Base-by-base conservation (phyloP, 2,329 filamentous ascomycete genomes). In the Emmonsiellopsis sp. region DNA sequence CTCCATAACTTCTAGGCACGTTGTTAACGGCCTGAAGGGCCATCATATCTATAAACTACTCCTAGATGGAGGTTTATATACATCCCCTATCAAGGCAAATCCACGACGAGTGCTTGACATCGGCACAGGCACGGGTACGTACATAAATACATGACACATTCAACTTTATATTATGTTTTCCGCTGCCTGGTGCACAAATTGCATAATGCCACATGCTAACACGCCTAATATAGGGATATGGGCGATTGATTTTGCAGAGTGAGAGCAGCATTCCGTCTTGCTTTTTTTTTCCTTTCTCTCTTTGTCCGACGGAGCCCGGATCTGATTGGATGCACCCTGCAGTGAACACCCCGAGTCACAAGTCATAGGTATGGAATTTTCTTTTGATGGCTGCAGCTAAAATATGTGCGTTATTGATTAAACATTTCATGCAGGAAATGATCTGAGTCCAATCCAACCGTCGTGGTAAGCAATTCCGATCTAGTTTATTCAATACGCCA, bases 181-280 rank as follows among this genome's bases (percentile, higher is more conserved):
- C 21, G 21, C 21, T 27, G 21, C 21, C 21, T 5, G 21, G 21
- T 27, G 21, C 21, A 27, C 21, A 27, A 27, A 27, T 5, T 27
- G 21, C 21, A 27, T 27, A 27, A 27, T 27, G 21, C 21, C 21
- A 27, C 21, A 27, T 27, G 60, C 1, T 56, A 58, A 32, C 61
- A 36, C 58, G 13, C 58, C 62, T 39, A 21, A 36, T 17, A 52
- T 33, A 33, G 50, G 71, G 2, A 70, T 71, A 31, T 74, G 70
- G 70, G 70, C 70, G 6, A 67, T 73, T 39, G 68, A 73, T 34
- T 67, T 72, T 46, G 71, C 70, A 14, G 70, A 72, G 58, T 53
- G 34, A 52, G 50, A 9, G 5, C 8, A n/a, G 6, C 37, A 11
- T 36, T 40, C 44, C 62, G 63, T 45, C 60, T 63, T n/a, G 53